A percentile compares a stretch with the other conserved stretches of the same genome.
Conservation (phyloP, 2,329 filamentous ascomycete species). For the Aspergillus oerlinghausenensis region DNA sequence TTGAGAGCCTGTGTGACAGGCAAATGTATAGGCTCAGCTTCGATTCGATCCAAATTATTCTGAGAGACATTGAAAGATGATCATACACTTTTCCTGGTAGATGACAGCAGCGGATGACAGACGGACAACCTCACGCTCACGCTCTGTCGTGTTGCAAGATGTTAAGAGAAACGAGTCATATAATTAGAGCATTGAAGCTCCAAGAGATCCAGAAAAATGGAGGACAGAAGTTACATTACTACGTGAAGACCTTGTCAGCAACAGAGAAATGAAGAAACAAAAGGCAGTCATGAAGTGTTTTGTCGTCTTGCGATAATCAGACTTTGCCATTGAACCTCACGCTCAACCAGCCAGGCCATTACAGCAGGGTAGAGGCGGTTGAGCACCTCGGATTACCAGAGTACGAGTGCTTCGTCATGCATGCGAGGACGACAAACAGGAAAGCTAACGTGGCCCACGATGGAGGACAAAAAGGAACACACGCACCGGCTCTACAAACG, state of each 20-base stretch:
- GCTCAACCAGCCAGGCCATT: conserved; percentile 36
- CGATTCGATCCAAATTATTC: neutral
- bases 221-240: neutral
- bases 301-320: conserved; percentile 26
- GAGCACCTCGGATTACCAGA: conserved; percentile 45
- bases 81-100: neutral
- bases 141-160: too few relatives aligned
- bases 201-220: neutral
- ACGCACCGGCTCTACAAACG: conserved; percentile 1
- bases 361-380: conserved; percentile 30
- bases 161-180: too few relatives aligned
- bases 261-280: neutral
- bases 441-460: neutral
- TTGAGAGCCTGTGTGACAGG: neutral
- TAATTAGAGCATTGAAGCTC: neutral
- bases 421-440: neutral
- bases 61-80: neutral
- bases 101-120: neutral
- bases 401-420: conserved; percentile 38
- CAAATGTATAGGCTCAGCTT: neutral
- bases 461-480: neutral
- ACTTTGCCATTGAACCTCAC: conserved; percentile 43
- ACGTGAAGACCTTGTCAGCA: neutral
- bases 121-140: neutral
- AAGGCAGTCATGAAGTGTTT: neutral